Percentiles rank a stretch among this genome's conserved stretches.
Evolutionary conservation across 768 basidiomycete genomes (phyloP).

Genomic region (Pleurotus sapidus): DNA sequence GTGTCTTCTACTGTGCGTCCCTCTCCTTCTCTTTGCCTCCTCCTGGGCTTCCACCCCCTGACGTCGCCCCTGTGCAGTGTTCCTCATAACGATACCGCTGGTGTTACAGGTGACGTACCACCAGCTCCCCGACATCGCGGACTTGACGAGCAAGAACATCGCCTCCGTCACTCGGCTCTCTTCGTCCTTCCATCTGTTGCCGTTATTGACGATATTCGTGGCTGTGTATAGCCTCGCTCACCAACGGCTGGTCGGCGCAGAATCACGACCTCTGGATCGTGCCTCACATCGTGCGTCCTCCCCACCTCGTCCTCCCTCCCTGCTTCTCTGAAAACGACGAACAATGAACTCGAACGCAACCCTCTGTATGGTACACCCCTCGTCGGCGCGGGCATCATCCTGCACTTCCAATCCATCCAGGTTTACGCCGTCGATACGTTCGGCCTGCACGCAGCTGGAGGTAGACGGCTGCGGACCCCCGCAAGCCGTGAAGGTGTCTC

Average conservation of each 20-base stretch:
- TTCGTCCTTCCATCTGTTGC: too few species aligned
- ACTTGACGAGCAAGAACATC: too few species aligned
- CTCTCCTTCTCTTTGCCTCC: neutral
- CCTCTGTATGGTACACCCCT: slow-evolving; percentile 50
- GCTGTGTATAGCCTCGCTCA: too few species aligned
- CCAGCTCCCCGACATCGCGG: slow-evolving; percentile 51
- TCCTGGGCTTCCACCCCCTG: neutral
- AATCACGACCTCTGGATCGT: slow-evolving; percentile 63
- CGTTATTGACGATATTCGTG: too few species aligned
- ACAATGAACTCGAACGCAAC: too few species aligned
- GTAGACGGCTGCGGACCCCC: too few species aligned
- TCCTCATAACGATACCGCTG: slow-evolving; percentile 59
- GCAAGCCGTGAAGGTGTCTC: too few species aligned
- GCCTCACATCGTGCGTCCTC: slow-evolving; percentile 53
- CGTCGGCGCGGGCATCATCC: slow-evolving; percentile 56
- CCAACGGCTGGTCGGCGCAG: slow-evolving; percentile 73
- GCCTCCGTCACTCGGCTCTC: too few species aligned
- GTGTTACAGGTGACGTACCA: slow-evolving; percentile 57
- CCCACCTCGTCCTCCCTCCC: neutral
- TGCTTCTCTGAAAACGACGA: neutral
- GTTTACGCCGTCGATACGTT: slow-evolving; percentile 68
- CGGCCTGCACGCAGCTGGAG: slow-evolving; percentile 61
- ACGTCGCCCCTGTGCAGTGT: slow-evolving; percentile 38
- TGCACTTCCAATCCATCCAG: slow-evolving; percentile 60
- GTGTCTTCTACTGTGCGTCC: slow-evolving; percentile 50